phyloP scores from a whole-genome alignment of 352 stramenopile genomes.

The Chrysophaeum taylorii region DNA sequence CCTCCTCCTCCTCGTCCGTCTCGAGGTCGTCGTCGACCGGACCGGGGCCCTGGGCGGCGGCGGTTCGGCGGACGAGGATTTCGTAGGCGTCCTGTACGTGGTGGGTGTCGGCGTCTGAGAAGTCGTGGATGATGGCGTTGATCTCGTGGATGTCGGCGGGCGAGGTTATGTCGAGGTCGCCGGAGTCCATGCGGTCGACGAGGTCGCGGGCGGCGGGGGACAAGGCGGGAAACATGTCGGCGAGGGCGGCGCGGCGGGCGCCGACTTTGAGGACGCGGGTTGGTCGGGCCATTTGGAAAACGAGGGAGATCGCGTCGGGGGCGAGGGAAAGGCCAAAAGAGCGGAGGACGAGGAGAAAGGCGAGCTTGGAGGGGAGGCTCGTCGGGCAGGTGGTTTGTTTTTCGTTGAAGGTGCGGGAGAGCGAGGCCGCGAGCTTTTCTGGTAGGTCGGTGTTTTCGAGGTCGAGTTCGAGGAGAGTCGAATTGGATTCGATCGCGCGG shows the following conservation, averaged over 20 bases:
- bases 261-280: neutral
- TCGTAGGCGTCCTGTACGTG: neutral
- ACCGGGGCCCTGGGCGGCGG: neutral
- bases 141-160: slow-evolving; percentile 6
- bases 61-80: neutral
- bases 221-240: neutral
- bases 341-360: neutral
- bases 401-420: neutral
- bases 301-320: neutral
- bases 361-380: neutral
- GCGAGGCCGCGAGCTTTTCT: neutral
- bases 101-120: neutral
- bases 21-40: neutral
- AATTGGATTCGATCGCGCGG: neutral
- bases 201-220: neutral
- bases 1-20: neutral
- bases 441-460: neutral
- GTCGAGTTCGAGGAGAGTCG: neutral
- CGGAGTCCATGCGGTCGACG: neutral
- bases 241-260: neutral
- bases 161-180: neutral
- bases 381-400: neutral
- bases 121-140: neutral
- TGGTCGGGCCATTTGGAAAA: neutral
- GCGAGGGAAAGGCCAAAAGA: too few species aligned